These are phyloP conservation scores for Yamadazyma kitorensis DNA, from an alignment of 805 yeast genomes.

Conservation along the genomic window DNA sequence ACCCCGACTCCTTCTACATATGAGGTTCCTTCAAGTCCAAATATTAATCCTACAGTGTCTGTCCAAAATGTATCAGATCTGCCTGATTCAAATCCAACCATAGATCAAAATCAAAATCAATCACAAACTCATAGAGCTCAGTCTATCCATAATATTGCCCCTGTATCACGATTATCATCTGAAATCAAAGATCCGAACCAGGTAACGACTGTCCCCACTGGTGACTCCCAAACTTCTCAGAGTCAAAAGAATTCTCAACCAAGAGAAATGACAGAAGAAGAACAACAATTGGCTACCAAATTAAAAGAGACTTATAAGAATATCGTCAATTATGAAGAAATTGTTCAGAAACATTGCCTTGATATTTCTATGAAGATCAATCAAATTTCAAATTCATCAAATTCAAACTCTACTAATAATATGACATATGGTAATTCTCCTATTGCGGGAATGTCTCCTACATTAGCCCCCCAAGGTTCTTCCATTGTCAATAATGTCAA, in stretches of 20 bases:
- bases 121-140: conserved; percentile 7
- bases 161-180: conserved; percentile 3
- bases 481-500: conserved; percentile 14
- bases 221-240: background rate
- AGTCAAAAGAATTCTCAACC: conserved; percentile 6
- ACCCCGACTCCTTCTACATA: conserved; percentile 42
- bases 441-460: conserved; percentile 18
- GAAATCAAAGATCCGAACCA: background rate
- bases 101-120: conserved; percentile 15
- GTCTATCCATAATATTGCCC: background rate
- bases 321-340: conserved; percentile 64
- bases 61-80: conserved; percentile 37
- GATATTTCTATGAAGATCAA: conserved; percentile 52
- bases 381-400: conserved; percentile 20
- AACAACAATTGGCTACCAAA: conserved; percentile 64
- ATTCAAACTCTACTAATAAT: conserved; percentile 6
- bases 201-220: background rate
- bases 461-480: conserved; percentile 7
- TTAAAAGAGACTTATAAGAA: conserved; percentile 72
- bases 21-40: conserved; percentile 42
- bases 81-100: conserved; percentile 35
- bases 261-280: conserved; percentile 51
- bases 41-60: conserved; percentile 21
- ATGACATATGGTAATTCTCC: conserved; percentile 10
- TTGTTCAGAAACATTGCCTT: conserved; percentile 67